Conservation (phyloP, 2,329 filamentous ascomycete genomes). For the Exophiala xenobiotica region DNA sequence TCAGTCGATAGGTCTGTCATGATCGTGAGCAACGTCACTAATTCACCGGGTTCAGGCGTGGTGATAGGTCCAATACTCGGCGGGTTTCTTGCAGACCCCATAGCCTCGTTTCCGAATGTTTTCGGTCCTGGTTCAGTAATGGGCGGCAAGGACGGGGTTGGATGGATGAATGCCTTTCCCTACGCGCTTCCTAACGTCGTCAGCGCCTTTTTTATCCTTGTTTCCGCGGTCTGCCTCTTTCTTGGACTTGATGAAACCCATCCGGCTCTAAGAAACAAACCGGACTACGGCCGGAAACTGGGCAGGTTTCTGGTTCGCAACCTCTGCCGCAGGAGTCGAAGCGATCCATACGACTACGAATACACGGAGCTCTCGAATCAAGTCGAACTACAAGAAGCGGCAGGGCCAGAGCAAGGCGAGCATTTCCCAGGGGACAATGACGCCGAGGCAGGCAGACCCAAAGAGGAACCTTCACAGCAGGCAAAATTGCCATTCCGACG, state of each 20-base stretch:
- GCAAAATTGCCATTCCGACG: conserved; percentile 42
- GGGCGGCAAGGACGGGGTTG: conserved; percentile 57
- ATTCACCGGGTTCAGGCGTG: conserved; percentile 35
- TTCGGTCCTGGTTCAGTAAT: conserved; percentile 62
- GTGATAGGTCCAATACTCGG: conserved; percentile 53
- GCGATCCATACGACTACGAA: conserved; percentile 25
- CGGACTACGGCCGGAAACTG: conserved; percentile 43
- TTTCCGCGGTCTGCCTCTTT: conserved; percentile 56
- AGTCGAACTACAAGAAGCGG: conserved; percentile 21
- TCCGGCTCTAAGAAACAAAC: conserved; percentile 39
- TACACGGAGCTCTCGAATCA: conserved; percentile 39
- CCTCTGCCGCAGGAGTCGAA: conserved; percentile 29
- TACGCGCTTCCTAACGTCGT: conserved; percentile 70
- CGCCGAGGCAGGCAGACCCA: conserved; percentile 33
- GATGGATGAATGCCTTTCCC: conserved; percentile 65
- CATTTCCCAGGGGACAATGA: conserved; percentile 8
- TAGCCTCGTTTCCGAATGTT: conserved; percentile 58
- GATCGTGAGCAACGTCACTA: too few species aligned
- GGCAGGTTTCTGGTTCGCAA: conserved; percentile 38
- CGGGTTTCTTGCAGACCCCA: conserved; percentile 67
- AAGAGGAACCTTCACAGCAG: conserved; percentile 4
- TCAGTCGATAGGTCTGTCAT: too few species aligned
- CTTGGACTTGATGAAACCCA: conserved; percentile 65
- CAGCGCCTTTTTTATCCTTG: conserved; percentile 60
- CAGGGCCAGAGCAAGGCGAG: conserved; percentile 20